Conservation (phyloP, 495 filamentous ascomycete genomes). For the Xylaria scruposa region DNA sequence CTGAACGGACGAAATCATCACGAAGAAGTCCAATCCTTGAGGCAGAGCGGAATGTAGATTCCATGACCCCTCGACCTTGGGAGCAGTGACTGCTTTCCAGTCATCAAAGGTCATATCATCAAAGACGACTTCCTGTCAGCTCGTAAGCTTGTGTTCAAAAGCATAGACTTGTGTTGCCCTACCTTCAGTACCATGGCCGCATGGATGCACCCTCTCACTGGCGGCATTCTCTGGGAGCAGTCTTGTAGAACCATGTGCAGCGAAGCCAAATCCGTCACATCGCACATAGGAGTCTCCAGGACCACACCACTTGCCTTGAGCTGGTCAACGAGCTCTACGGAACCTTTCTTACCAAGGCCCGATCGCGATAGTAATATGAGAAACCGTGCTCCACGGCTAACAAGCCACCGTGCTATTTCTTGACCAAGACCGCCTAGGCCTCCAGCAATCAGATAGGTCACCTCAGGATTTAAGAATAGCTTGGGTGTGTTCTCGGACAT, state of each 20-base stretch:
- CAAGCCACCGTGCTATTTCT: slow-evolving; percentile 56
- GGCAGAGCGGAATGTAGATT: slow-evolving; percentile 54
- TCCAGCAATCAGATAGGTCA: slow-evolving; percentile 59
- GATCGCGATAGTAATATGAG: slow-evolving; percentile 59
- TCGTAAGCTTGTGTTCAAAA: slow-evolving; percentile 31
- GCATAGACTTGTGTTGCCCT: slow-evolving; percentile 22
- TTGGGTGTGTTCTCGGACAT: slow-evolving; percentile 14
- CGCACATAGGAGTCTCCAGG: slow-evolving; percentile 39
- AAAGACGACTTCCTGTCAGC: slow-evolving; percentile 51
- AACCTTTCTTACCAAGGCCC: slow-evolving; percentile 33
- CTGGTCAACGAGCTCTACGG: slow-evolving; percentile 26
- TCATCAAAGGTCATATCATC: slow-evolving; percentile 51
- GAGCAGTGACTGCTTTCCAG: slow-evolving; percentile 44
- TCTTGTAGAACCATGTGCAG: slow-evolving; percentile 23
- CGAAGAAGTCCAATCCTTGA: slow-evolving; percentile 62
- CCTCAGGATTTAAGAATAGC: slow-evolving; percentile 32
- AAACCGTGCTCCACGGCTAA: slow-evolving; percentile 54
- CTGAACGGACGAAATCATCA: slow-evolving; percentile 58
- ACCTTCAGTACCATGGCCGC: slow-evolving; percentile 48
- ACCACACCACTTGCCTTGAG: slow-evolving; percentile 28
- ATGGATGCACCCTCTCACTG: slow-evolving; percentile 57
- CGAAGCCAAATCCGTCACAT: slow-evolving; percentile 37
- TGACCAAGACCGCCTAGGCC: slow-evolving; percentile 62
- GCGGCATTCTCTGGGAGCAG: slow-evolving; percentile 44
- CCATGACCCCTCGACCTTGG: slow-evolving; percentile 53